Percentiles rank a stretch among this genome's conserved stretches.
phyloP scores from a whole-genome alignment of 2,329 filamentous ascomycete species.

The Biscogniauxia marginata region DNA sequence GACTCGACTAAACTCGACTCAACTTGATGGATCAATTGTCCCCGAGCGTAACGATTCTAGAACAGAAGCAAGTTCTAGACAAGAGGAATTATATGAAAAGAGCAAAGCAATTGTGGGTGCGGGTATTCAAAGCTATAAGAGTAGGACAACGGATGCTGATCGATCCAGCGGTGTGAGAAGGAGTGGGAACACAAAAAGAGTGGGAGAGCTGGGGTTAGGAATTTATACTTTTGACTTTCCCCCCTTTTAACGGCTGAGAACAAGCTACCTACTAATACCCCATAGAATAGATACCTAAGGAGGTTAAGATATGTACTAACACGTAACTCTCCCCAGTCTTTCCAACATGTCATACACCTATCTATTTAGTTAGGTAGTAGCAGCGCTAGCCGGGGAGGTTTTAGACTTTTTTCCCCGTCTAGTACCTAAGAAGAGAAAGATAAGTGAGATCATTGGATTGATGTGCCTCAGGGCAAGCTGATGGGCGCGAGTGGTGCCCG shows the following conservation, averaged over 20 bases:
- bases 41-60: no score
- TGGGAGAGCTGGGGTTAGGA: not conserved
- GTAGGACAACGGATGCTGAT: not conserved
- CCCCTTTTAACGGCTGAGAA: no score
- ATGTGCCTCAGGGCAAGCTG: not conserved
- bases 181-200: not conserved
- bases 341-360: not conserved
- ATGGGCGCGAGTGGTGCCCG: not conserved
- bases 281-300: no score
- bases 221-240: not conserved
- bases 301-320: not conserved
- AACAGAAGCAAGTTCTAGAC: not conserved
- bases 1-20: no score
- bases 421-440: not conserved
- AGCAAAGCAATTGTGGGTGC: not conserved
- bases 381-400: no score
- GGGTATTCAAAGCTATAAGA: not conserved
- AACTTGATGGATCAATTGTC: no score
- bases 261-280: no score
- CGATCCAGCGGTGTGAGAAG: not conserved
- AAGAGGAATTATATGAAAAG: slow-evolving; percentile 1
- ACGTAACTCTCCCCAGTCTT: not conserved
- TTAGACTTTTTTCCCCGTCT: no score
- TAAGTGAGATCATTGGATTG: not conserved
- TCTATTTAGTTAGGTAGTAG: no score